Evolutionary conservation across 495 filamentous ascomycete genomes (phyloP), one percentile per base, ranked within the genome.

Genomic region (Rhypophila decipiens): DNA sequence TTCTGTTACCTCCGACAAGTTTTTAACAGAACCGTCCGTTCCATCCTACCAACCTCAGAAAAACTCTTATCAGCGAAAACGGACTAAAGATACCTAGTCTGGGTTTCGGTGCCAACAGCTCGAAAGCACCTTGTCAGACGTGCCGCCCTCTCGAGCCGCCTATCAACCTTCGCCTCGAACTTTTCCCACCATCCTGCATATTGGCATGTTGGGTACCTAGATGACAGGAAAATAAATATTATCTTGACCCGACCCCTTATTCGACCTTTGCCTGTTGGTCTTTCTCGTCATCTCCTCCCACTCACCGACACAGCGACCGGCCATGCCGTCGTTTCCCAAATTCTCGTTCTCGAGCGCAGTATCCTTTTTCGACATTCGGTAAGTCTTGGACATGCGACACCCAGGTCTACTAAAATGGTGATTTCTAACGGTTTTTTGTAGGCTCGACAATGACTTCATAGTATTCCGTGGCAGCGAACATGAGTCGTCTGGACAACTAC

Each of bases 371-470:
- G 71, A 78, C 53, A 75, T 79, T 45, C 71, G 76, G 76, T 79
- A 60, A 55, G 73, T 39, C 2, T 43, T 21, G 24, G 22, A 20
- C 15, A 35, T n/a, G n/a, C n/a, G n/a, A n/a, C n/a, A n/a, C n/a
- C 17, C 24, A 19, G 29, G 35, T 11, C 11, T 31, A 13, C 13
- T 31, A 13, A 7, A 12, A 29, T 13, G 23, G 33, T 42, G 24
- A 49, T 39, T 22, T 18, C 44, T 53, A 5, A 50, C 27, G 5
- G 18, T 37, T 19, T 54, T n/a, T n/a, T n/a, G n/a, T n/a, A 94
- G 88, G 18, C 77, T 90, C 46, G 85, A 90, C 18, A 79, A 87
- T 49, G 83, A 87, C 50, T 83, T 90, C 34, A 75, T 91, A 44
- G 79, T 93, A 11, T 82, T 95, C 34, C 84, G 87, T 18, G 88